Percentiles rank a stretch among this genome's conserved stretches.
phyloP scores from a whole-genome alignment of 805 yeast species.

The Dipodascus geniculatus region DNA sequence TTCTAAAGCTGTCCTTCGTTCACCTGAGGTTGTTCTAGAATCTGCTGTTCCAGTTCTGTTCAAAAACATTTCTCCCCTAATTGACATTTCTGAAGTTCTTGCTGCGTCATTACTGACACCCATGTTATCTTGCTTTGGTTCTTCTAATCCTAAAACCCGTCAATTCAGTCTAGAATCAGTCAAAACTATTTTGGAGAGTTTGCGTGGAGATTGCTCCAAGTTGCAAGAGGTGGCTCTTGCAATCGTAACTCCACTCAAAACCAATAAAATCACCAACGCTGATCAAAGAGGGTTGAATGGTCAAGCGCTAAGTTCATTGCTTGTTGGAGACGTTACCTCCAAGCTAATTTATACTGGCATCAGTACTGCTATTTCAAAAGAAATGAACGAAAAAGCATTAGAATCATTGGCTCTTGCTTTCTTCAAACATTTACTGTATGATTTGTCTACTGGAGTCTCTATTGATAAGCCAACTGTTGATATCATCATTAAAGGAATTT shows the following conservation, averaged over 20 bases:
- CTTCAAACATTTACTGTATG: slow-evolving; percentile 32
- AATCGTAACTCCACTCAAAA: neutral
- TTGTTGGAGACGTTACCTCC: slow-evolving; percentile 23
- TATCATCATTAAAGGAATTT: slow-evolving; percentile 44
- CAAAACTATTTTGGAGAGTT: neutral
- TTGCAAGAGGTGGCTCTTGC: neutral
- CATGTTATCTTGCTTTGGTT: slow-evolving; percentile 45
- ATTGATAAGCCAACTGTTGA: slow-evolving; percentile 19
- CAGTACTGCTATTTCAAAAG: slow-evolving; percentile 50
- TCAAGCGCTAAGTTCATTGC: slow-evolving; percentile 29
- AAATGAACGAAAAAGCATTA: slow-evolving; percentile 60
- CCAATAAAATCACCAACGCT: slow-evolving; percentile 48
- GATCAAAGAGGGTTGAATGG: slow-evolving; percentile 55
- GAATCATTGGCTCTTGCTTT: slow-evolving; percentile 37
- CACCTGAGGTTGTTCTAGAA: slow-evolving; percentile 63
- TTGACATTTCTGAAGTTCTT: slow-evolving; percentile 34
- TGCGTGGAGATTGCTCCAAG: neutral
- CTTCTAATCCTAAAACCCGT: slow-evolving; percentile 47
- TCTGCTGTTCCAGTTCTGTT: slow-evolving; percentile 42
- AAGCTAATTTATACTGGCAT: slow-evolving; percentile 33
- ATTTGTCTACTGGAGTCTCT: slow-evolving; percentile 15
- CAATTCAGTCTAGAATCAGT: neutral
- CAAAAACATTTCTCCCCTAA: slow-evolving; percentile 19
- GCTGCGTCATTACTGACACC: slow-evolving; percentile 38
- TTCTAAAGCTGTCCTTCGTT: slow-evolving; percentile 64